Conservation (phyloP, 1,284 basidiomycete genomes). For the Grifola frondosa region DNA sequence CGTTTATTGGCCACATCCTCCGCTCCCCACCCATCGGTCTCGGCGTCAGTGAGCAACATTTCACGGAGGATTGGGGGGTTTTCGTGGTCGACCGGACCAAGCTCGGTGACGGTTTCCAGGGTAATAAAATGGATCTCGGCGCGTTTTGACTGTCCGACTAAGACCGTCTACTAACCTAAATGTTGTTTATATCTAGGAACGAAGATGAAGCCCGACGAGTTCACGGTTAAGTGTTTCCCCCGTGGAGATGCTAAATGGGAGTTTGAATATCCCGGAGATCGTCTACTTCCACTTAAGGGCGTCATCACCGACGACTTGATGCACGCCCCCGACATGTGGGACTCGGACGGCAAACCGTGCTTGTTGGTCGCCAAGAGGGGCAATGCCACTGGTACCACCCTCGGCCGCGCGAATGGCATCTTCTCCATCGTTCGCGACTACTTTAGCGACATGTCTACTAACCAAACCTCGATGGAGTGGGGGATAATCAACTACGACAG, state of each 20-base stretch:
- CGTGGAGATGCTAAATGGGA: constrained; percentile 19
- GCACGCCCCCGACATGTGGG: constrained; percentile 25
- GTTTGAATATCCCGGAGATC: constrained; percentile 35
- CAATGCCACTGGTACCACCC: constrained; percentile 29
- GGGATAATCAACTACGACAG: constrained; percentile 25
- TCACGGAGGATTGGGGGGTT: constrained; percentile 22
- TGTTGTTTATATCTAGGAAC: no score
- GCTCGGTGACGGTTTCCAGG: constrained; percentile 16
- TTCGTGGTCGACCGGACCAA: constrained; percentile 16
- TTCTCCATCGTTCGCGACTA: constrained; percentile 28
- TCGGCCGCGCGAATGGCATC: constrained; percentile 28
- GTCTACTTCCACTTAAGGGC: constrained; percentile 32
- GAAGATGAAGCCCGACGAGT: constrained; percentile 23
- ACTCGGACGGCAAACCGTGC: constrained; percentile 24
- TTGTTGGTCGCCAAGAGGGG: constrained; percentile 37
- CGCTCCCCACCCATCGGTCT: constrained; percentile 27
- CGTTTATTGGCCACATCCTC: constrained; percentile 34
- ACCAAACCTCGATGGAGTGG: constrained; percentile 33
- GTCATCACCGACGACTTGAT: constrained; percentile 27
- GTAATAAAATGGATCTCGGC: constrained; percentile 23
- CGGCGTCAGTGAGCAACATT: constrained; percentile 12
- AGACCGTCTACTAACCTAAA: no score
- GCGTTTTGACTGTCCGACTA: constrained; percentile 24
- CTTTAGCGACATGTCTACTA: constrained; percentile 18
- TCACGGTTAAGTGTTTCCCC: constrained; percentile 26